Percentiles rank a stretch among this genome's conserved stretches.
phyloP scores from a whole-genome alignment of 2,329 filamentous ascomycete species.

The Sclerotinia trifoliorum region DNA sequence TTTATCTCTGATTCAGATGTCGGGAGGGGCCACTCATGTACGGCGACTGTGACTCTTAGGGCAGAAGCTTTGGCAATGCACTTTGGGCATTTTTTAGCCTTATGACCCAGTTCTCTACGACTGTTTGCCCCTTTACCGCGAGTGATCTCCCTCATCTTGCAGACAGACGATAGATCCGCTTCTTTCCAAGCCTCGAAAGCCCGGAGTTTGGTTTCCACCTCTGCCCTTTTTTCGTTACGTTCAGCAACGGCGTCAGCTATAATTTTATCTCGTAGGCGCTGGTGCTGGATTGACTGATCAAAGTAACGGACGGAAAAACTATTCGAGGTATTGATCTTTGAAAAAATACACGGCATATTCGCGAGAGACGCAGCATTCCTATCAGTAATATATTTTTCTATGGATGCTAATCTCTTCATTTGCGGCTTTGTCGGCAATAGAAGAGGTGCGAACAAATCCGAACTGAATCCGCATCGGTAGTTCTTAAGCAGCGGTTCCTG shows the following conservation, averaged over 20 bases:
- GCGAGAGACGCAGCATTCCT: background rate
- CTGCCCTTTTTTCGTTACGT: conserved; percentile 39
- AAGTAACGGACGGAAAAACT: conserved; percentile 52
- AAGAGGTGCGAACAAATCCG: conserved; percentile 45
- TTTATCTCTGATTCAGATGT: conserved; percentile 39
- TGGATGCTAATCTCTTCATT: conserved; percentile 45
- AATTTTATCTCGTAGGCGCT: conserved; percentile 43
- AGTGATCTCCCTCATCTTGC: background rate
- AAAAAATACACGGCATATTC: conserved; percentile 42
- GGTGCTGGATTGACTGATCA: conserved; percentile 45
- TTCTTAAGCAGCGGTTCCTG: conserved; percentile 45
- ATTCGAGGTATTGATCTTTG: conserved; percentile 36
- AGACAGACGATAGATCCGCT: background rate
- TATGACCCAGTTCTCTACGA: background rate
- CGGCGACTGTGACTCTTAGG: conserved; percentile 43
- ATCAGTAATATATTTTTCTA: conserved; percentile 50
- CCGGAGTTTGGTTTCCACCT: conserved; percentile 38
- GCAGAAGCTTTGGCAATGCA: conserved; percentile 43
- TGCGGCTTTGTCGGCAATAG: conserved; percentile 47
- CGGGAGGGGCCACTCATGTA: conserved; percentile 59
- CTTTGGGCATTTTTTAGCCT: conserved; percentile 39
- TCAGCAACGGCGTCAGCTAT: conserved; percentile 41
- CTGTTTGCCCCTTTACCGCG: background rate
- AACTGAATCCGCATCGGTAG: conserved; percentile 49
- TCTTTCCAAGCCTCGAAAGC: conserved; percentile 39